Percentiles rank a stretch among this genome's conserved stretches.
These are phyloP conservation scores for Tolypocladium ovalisporum DNA, from an alignment of 2,329 filamentous ascomycete genomes.

Conservation along the genomic window DNA sequence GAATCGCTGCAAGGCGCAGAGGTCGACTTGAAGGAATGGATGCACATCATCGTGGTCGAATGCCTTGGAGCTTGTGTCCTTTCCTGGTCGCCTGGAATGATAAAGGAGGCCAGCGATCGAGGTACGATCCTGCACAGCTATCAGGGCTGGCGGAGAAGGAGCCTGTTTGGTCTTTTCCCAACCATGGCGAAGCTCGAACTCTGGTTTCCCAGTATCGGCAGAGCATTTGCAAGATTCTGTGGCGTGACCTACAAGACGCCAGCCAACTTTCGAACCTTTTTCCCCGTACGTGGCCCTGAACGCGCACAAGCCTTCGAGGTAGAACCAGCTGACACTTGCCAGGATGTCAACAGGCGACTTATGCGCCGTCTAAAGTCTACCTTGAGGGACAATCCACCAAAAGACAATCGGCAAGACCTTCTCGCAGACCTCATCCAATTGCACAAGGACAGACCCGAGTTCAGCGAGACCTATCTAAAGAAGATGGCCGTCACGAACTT, in stretches of 20 bases:
- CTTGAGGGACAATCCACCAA: slow-evolving; percentile 14
- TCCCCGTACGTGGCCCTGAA: slow-evolving; percentile 27
- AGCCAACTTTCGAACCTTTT: slow-evolving; percentile 34
- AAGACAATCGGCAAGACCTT: slow-evolving; percentile 26
- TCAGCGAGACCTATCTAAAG: slow-evolving; percentile 35
- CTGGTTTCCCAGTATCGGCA: slow-evolving; percentile 21
- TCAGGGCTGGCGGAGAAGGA: slow-evolving; percentile 39
- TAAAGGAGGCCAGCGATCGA: slow-evolving; percentile 31
- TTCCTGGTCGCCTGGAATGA: slow-evolving; percentile 39
- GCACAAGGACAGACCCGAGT: slow-evolving; percentile 32
- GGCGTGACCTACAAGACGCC: slow-evolving; percentile 32
- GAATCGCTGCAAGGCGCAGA: slow-evolving; percentile 22
- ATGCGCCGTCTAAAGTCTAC: slow-evolving; percentile 21
- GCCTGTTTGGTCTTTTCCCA: slow-evolving; percentile 40
- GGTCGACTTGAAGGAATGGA: slow-evolving; percentile 42
- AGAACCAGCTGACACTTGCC: not conserved
- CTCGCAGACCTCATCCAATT: slow-evolving; percentile 35
- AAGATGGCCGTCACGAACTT: slow-evolving; percentile 45
- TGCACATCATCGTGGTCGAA: slow-evolving; percentile 44
- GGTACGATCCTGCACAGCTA: slow-evolving; percentile 38
- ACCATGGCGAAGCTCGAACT: slow-evolving; percentile 26
- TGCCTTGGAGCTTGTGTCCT: slow-evolving; percentile 38
- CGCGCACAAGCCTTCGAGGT: not conserved
- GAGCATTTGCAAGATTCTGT: slow-evolving; percentile 32
- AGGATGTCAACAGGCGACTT: slow-evolving; percentile 24